Evolutionary conservation across 2,329 filamentous ascomycete species (phyloP).

Genomic region (Scopulariopsis brevicaulis): DNA sequence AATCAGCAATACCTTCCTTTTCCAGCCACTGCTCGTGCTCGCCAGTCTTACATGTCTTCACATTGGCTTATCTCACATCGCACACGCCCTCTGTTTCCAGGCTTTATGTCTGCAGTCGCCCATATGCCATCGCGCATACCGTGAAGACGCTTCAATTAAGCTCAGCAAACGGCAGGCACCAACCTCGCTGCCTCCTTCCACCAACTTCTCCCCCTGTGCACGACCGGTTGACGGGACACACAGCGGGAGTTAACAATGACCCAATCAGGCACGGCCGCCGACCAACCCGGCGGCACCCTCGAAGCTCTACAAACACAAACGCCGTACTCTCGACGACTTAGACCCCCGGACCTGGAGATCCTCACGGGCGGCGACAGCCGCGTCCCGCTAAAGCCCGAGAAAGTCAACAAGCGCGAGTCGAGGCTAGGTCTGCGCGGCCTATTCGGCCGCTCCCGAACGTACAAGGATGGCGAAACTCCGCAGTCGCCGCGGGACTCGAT

Average conservation of each 20-base stretch:
- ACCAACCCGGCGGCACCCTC: background rate
- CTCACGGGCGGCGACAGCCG: conserved; percentile 17
- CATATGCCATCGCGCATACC: background rate
- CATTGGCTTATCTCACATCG: background rate
- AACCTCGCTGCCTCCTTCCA: background rate
- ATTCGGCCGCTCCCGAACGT: conserved; percentile 32
- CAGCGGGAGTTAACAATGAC: background rate
- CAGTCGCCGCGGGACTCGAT: conserved; percentile 17
- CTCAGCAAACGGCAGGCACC: background rate
- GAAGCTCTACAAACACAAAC: conserved; percentile 2
- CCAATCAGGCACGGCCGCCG: background rate
- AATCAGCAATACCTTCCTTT: background rate
- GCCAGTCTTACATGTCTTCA: background rate
- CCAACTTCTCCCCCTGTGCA: background rate
- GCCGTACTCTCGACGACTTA: conserved; percentile 6
- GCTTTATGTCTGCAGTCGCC: background rate
- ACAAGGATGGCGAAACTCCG: conserved; percentile 20
- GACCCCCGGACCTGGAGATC: conserved; percentile 5
- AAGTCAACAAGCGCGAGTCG: conserved; percentile 35
- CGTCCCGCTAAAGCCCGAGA: conserved; percentile 29
- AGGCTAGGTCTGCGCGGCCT: conserved; percentile 38
- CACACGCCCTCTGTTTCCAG: background rate
- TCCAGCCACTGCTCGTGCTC: background rate
- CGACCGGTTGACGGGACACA: background rate
- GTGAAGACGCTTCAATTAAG: background rate